Evolutionary conservation across 23 red algal genomes (phyloP).

Genomic region (Gracilaria caudata): DNA sequence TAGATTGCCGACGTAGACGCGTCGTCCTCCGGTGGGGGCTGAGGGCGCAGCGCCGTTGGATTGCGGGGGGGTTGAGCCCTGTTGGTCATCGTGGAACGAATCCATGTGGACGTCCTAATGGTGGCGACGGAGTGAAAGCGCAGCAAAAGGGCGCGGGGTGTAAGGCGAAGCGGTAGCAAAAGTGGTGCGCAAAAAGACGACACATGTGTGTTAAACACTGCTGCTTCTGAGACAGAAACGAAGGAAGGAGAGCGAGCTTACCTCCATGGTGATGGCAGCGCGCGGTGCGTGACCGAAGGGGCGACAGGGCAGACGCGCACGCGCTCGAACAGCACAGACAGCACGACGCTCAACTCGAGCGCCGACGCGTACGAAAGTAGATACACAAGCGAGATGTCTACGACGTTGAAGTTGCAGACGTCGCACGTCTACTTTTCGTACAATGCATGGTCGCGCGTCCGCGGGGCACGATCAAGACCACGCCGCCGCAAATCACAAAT

Average conservation of each 20-base stretch:
- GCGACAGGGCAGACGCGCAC: not conserved
- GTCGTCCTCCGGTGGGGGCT: slow-evolving; percentile 46
- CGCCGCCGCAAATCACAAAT: not conserved
- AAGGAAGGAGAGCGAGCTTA: not conserved
- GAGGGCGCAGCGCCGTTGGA: slow-evolving; percentile 44
- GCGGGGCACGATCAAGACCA: not conserved
- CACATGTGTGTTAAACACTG: slow-evolving; percentile 6
- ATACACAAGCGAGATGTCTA: too few species aligned
- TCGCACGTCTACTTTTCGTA: too few species aligned
- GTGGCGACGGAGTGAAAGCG: not conserved
- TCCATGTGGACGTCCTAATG: slow-evolving; percentile 29
- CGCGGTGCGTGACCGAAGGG: not conserved
- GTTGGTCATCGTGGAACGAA: slow-evolving; percentile 15
- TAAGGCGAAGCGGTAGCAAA: too few species aligned
- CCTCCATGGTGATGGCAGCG: slow-evolving; percentile 1
- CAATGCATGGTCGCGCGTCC: too few species aligned
- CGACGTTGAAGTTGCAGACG: too few species aligned
- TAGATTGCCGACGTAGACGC: slow-evolving; percentile 98
- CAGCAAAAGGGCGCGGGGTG: too few species aligned
- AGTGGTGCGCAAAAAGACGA: not conserved
- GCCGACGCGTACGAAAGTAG: not conserved
- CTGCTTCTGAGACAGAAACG: not conserved
- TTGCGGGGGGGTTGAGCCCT: slow-evolving; percentile 34
- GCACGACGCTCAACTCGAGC: not conserved
- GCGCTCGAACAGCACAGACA: not conserved